Percentiles rank a stretch among this genome's conserved stretches.
Conservation (phyloP, 2,329 filamentous ascomycete genomes). For the Cercospora nicotianae region DNA sequence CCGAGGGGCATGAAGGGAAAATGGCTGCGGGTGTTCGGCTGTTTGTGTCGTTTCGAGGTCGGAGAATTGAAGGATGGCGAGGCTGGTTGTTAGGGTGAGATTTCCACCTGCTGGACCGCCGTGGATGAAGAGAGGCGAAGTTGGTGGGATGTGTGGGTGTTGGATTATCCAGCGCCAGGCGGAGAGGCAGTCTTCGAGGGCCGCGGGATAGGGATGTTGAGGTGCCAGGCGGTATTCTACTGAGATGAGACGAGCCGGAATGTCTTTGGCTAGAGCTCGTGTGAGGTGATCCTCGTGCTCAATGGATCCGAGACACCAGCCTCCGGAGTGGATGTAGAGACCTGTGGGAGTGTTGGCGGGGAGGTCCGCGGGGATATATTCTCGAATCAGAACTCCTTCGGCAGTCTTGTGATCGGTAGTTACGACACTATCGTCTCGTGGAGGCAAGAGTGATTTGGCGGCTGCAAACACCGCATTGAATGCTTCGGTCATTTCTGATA, state of each 20-base stretch:
- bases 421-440: background rate
- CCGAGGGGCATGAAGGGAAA: too few relatives aligned
- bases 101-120: too few relatives aligned
- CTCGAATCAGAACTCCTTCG: background rate
- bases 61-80: too few relatives aligned
- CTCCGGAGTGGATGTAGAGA: background rate
- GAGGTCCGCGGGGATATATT: background rate
- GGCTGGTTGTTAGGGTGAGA: too few relatives aligned
- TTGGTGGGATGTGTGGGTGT: background rate
- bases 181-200: background rate
- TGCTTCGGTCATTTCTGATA: background rate
- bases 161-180: background rate
- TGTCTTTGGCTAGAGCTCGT: background rate
- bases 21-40: too few relatives aligned
- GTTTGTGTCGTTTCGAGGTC: too few relatives aligned
- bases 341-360: background rate
- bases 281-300: background rate
- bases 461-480: background rate
- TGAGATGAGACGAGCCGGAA: background rate
- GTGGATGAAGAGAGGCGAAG: background rate
- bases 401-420: background rate
- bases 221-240: background rate
- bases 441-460: background rate
- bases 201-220: background rate
- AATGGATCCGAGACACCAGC: background rate